Evolutionary conservation across 768 basidiomycete species (phyloP), one percentile per base, ranked within the genome.

Genomic region (Lactifluus piperatus): DNA sequence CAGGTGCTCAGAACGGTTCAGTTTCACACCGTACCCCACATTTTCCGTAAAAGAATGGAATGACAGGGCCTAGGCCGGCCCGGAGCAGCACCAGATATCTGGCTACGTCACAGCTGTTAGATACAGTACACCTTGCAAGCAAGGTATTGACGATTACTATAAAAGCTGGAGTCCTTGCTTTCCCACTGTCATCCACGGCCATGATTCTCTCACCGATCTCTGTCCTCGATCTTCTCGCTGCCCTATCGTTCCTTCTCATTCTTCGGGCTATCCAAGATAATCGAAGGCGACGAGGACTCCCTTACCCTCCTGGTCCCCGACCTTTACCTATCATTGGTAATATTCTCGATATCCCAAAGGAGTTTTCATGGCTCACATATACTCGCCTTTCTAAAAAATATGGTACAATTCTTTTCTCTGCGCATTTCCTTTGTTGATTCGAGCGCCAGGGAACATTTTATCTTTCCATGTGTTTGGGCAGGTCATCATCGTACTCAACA

Each of bases 401-500:
- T 29, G 57, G 57, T 52, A 22, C 26, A 11, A 27, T 7, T 14
- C 18, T 43, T 27, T 18, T 26, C 1, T 13, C 10, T 11, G 11
- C 20, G 13, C 8, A 16, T 5, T 27, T 24, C 13, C 1, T n/a
- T 22, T 34, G 16, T 36, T 22, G 4, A 39, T 16, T 13, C 18
- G 5, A 5, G 18, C 20, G 3, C 7, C 13, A 45, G 55, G 24
- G 29, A 16, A 54, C 11, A 27, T 27, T 18, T 9, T 60, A n/a
- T 37, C 43, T 57, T 56, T 75, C 41, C 68, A 68, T 39, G 56
- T 80, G 27, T 67, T 83, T 22, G 74, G 77, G 24, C 76, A 75
- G 54, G 73, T 75, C 9, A 74, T 80, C 67, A 62, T 83, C 52
- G 69, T 84, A 52, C 68, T 84, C 39, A 81, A 77, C 66, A 74